A percentile compares a stretch with the other conserved stretches of the same genome.
phyloP scores from a whole-genome alignment of 2,329 filamentous ascomycete genomes.

The Fusarium stilboides region DNA sequence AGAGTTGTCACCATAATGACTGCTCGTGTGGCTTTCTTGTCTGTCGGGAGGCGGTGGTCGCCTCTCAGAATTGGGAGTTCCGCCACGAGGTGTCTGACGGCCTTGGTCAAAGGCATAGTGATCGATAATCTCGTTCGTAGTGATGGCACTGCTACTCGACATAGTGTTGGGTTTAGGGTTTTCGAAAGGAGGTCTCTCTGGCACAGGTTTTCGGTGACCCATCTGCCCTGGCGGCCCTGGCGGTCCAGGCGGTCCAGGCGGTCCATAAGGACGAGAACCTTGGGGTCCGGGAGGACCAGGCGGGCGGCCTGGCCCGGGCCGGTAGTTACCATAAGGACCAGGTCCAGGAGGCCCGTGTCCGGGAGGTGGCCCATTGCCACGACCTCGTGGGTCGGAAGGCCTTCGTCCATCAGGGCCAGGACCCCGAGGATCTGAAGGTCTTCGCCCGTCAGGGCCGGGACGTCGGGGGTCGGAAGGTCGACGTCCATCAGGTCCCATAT shows the following conservation, averaged over 20 bases:
- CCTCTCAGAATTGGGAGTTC: constrained; percentile 38
- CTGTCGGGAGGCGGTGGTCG: constrained; percentile 48
- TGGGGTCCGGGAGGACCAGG: constrained; percentile 47
- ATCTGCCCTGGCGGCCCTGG: constrained; percentile 42
- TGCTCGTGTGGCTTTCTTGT: constrained; percentile 54
- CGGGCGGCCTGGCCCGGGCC: constrained; percentile 45
- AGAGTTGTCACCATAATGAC: constrained; percentile 73
- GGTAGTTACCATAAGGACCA: constrained; percentile 40
- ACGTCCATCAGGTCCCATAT: constrained; percentile 44
- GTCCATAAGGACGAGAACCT: constrained; percentile 48
- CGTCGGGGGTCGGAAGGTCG: constrained; percentile 34
- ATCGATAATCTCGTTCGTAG: constrained; percentile 58
- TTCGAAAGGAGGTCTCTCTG: constrained; percentile 45
- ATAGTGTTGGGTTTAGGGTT: constrained; percentile 45
- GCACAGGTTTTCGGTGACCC: constrained; percentile 52
- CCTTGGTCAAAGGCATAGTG: constrained; percentile 55
- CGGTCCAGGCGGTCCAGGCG: constrained; percentile 44
- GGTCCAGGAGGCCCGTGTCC: constrained; percentile 41
- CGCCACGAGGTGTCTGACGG: constrained; percentile 37
- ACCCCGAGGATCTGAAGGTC: constrained; percentile 41
- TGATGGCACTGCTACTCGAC: constrained; percentile 51
- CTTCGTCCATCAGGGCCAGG: constrained; percentile 40
- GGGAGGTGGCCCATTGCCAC: constrained; percentile 42
- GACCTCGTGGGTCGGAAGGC: constrained; percentile 37
- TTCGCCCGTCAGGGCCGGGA: constrained; percentile 41